These are phyloP conservation scores for Pouteria glomerata DNA, from an alignment of 148 eudicot genomes.

Conservation along the genomic window DNA sequence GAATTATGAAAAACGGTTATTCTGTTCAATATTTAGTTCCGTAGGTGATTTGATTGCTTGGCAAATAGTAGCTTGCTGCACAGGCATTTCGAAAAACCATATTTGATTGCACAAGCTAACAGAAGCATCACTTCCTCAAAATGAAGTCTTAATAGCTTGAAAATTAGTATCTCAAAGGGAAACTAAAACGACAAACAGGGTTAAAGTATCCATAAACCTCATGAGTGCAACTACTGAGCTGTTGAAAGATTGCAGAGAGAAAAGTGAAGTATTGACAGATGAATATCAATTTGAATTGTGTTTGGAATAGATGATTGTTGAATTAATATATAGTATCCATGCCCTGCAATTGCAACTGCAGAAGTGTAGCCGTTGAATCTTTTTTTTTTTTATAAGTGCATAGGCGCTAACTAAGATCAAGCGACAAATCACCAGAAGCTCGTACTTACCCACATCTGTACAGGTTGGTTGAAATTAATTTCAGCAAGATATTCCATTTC, in stretches of 20 bases:
- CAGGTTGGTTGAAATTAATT: conserved; percentile 79
- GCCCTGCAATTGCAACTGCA: background rate
- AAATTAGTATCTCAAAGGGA: background rate
- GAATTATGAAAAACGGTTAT: background rate
- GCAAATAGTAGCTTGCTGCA: background rate
- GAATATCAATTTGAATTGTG: background rate
- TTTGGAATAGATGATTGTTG: background rate
- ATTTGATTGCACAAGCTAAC: background rate
- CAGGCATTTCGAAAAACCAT: background rate
- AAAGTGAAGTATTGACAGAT: background rate
- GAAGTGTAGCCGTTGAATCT: background rate
- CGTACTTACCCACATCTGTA: conserved; percentile 95
- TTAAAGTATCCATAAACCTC: background rate
- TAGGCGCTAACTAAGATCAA: background rate
- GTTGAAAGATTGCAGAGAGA: background rate
- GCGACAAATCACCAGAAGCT: background rate
- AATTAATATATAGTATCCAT: background rate
- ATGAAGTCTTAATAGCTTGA: background rate
- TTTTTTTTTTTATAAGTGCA: background rate
- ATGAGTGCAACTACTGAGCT: background rate
- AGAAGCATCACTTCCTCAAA: background rate
- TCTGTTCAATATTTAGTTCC: background rate
- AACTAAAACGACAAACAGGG: background rate
- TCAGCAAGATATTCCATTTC: conserved; percentile 99
- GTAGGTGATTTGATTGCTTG: background rate